Base-by-base conservation (phyloP, 768 basidiomycete species). In the Trametes cinnabarina region DNA sequence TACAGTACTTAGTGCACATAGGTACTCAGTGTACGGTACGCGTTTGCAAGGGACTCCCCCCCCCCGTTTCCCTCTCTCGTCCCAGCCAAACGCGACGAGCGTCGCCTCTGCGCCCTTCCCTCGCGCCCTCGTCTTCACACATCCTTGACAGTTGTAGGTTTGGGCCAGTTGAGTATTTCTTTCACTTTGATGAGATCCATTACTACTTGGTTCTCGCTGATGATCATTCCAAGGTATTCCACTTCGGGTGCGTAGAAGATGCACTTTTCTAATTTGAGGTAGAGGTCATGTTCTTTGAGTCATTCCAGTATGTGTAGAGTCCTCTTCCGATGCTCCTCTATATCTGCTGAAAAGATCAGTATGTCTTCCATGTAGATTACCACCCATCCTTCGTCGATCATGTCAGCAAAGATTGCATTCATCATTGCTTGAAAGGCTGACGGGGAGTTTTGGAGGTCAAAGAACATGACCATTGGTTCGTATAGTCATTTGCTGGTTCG, bases 111-210 rank as follows among this genome's bases (percentile, higher is more conserved):
- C n/a, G n/a, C n/a, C n/a, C n/a, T n/a, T n/a, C n/a, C n/a, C n/a
- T n/a, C n/a, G n/a, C n/a, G n/a, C n/a, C n/a, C n/a, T n/a, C n/a
- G n/a, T n/a, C n/a, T n/a, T 19, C 41, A 47, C 4, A 57, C 52
- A 47, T 74, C 70, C 25, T 47, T 64, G 34, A 71, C 60, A 20
- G 60, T 64, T 8, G 35, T 20, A 17, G 68, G 68, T 40, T 47
- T 37, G 5, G 67, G 73, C 73, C 74, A 76, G 12, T 68, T 55
- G 2, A 51, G 12, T 20, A 73, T 70, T 3, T 64, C 65, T 6
- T 71, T 43, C 23, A 82, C 60, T 65, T 82, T 83, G 12, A 57
- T 62, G 1, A 68, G 66, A 50, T 75, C 70, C 76, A 81, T 80
- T 17, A 37, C 30, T 37, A 79, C 60, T 22, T 69, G 66, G 8